Percentiles rank a stretch among this genome's conserved stretches.
phyloP scores from a whole-genome alignment of 2,329 filamentous ascomycete genomes.

The Fusarium mundagurra region DNA sequence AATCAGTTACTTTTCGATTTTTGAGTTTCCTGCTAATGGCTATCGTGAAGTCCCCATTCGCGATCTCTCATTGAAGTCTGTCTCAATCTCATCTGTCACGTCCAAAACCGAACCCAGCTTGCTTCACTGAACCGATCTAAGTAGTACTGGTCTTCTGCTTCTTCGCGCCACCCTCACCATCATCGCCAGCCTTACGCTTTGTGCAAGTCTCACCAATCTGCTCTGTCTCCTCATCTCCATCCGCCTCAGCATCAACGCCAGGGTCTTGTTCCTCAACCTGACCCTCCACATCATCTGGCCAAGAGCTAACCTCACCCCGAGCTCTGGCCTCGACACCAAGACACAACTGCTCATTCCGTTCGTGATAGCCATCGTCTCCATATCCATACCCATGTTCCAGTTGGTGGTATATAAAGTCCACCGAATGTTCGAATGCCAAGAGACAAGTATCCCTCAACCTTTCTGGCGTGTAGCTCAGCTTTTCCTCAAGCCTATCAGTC shows the following conservation, averaged over 20 bases:
- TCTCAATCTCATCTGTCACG: neutral
- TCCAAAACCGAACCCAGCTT: neutral
- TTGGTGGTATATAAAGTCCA: neutral
- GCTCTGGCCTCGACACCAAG: neutral
- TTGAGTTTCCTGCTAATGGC: accelerated
- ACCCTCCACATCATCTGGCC: neutral
- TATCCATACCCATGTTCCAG: neutral
- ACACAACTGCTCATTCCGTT: neutral
- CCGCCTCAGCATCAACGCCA: neutral
- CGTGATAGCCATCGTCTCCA: neutral
- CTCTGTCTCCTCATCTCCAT: neutral
- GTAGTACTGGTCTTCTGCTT: neutral
- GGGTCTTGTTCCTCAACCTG: neutral
- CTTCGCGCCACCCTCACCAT: neutral
- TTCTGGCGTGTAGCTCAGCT: neutral
- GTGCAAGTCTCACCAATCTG: neutral
- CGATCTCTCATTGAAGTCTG: neutral
- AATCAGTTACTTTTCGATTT: accelerated
- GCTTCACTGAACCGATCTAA: neutral
- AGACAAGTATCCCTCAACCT: neutral
- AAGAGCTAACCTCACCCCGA: neutral
- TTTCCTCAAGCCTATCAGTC: neutral
- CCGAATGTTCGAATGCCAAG: neutral
- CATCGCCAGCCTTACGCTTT: neutral
- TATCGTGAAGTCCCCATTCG: accelerated